phyloP scores from a whole-genome alignment of 768 basidiomycete species.

The Psilocybe sp. region DNA sequence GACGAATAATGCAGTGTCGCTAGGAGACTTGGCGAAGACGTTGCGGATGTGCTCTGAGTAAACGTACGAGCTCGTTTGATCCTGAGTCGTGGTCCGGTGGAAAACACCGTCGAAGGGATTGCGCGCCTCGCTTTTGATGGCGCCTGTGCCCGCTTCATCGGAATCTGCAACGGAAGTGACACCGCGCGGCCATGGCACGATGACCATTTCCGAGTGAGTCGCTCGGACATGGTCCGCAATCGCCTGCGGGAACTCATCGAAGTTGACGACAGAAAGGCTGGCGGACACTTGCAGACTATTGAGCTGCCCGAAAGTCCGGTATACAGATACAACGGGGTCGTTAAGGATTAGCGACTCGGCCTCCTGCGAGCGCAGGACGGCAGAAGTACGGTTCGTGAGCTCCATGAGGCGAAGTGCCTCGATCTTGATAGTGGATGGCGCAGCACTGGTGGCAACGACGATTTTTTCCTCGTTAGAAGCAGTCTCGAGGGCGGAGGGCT shows the following conservation, averaged over 20 bases:
- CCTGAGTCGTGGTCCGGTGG: constrained; percentile 44
- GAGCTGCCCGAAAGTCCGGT: constrained; percentile 75
- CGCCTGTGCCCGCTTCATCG: too few species aligned
- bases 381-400: constrained; percentile 83
- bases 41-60: constrained; percentile 85
- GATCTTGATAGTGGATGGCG: constrained; percentile 37
- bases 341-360: constrained; percentile 65
- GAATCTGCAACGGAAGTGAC: constrained; percentile 23
- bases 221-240: constrained; percentile 63
- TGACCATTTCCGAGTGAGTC: constrained; percentile 64
- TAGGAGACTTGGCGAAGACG: constrained; percentile 69
- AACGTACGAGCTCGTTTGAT: constrained; percentile 50
- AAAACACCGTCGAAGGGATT: constrained; percentile 85
- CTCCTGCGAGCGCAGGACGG: constrained; percentile 78
- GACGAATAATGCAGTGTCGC: constrained; percentile 84
- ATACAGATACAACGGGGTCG: constrained; percentile 72
- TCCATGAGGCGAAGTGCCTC: constrained; percentile 91
- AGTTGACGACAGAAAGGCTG: constrained; percentile 69
- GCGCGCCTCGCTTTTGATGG: constrained; percentile 18
- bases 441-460: constrained; percentile 1
- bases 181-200: constrained; percentile 80
- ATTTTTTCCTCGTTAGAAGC: constrained; percentile 1
- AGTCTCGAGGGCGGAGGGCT: not conserved
- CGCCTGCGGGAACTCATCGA: constrained; percentile 66
- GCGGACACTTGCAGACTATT: constrained; percentile 65